Evolutionary conservation across 2,329 filamentous ascomycete genomes (phyloP).

Genomic region (Pseudocercospora cruenta): DNA sequence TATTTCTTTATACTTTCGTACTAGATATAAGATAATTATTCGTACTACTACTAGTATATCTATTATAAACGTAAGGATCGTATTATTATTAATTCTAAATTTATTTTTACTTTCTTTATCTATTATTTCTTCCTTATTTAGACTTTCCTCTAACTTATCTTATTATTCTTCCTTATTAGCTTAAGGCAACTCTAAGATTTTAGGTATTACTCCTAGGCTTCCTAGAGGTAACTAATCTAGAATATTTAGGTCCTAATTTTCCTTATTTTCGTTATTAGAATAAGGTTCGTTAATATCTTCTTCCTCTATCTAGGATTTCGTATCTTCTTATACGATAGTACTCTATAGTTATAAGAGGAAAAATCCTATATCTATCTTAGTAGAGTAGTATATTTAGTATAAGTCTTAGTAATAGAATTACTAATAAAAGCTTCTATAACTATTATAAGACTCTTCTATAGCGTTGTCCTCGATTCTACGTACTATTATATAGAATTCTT

Average conservation of each 20-base stretch:
- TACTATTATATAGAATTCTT: not conserved
- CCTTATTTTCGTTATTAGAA: not conserved
- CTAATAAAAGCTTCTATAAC: conserved; percentile 11
- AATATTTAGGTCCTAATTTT: not conserved
- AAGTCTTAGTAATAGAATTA: conserved; percentile 6
- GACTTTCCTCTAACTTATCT: not conserved
- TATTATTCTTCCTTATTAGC: not conserved
- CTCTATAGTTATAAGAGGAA: not conserved
- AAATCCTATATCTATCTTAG: conserved; percentile 9
- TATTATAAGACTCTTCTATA: not conserved
- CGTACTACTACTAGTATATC: not conserved
- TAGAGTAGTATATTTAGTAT: conserved; percentile 8
- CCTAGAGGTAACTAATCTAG: not conserved
- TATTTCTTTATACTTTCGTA: not conserved
- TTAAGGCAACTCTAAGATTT: not conserved
- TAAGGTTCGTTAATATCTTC: not conserved
- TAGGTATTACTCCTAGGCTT: not conserved
- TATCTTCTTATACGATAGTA: not conserved
- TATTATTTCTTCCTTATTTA: not conserved
- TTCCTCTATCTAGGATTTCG: not conserved
- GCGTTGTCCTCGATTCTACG: not conserved
- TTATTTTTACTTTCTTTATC: not conserved
- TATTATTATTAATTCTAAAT: not conserved
- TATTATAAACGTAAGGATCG: conserved; percentile 3
- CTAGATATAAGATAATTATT: not conserved